phyloP scores from a whole-genome alignment of 73 alveolate genomes.

The Paramecium pentaurelia region DNA sequence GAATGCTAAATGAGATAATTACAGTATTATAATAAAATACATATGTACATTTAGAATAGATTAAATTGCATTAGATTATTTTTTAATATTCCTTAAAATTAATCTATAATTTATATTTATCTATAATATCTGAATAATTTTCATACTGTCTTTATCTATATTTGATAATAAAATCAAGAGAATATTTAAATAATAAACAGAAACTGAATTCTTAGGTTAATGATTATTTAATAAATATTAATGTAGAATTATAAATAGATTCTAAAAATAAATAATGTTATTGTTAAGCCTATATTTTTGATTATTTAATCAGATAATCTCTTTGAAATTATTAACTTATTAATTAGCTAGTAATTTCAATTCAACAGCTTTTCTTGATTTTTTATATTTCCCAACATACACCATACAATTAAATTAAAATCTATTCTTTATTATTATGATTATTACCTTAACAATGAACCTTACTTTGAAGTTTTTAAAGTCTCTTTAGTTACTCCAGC shows the following conservation, averaged over 20 bases:
- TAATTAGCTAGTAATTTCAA: constrained; percentile 44
- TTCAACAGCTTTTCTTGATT: constrained; percentile 77
- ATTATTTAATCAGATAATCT: background rate
- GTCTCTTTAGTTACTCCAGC: constrained; percentile 71
- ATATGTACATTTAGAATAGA: background rate
- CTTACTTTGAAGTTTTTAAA: constrained; percentile 55
- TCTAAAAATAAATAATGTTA: background rate
- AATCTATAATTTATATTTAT: background rate
- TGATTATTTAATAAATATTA: background rate
- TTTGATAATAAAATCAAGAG: background rate
- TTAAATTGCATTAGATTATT: background rate
- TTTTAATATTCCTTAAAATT: background rate
- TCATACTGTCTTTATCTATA: too few relatives aligned
- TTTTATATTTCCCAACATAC: constrained; percentile 78
- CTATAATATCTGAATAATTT: background rate
- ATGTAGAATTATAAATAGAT: background rate
- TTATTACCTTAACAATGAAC: constrained; percentile 30
- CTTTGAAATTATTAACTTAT: background rate
- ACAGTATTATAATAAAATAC: background rate
- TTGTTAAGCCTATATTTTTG: background rate
- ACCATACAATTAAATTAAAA: constrained; percentile 70
- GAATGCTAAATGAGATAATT: constrained; percentile 20
- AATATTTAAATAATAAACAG: background rate
- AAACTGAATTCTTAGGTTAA: background rate
- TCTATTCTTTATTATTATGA: constrained; percentile 53